Evolutionary conservation across 1,284 basidiomycete species (phyloP).

Genomic region (Puccinia triticina): DNA sequence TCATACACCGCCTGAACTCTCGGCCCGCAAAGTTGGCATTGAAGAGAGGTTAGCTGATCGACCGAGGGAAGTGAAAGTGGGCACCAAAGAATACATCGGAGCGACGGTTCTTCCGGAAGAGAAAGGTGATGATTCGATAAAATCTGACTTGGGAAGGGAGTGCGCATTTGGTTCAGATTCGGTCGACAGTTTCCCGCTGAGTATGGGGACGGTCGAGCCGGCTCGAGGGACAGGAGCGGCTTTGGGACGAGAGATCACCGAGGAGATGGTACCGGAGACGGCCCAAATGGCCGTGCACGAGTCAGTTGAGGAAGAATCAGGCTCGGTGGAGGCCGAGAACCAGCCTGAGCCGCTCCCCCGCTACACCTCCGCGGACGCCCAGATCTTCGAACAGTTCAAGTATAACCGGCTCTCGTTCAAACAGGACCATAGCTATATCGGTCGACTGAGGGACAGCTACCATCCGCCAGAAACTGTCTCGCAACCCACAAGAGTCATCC

Average conservation of each 20-base stretch:
- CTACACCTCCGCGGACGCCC: conserved; percentile 25
- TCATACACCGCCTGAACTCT: background rate
- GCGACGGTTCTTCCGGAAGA: no score
- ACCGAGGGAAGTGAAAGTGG: background rate
- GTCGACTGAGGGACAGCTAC: conserved; percentile 20
- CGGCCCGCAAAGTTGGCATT: background rate
- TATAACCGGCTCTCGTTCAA: conserved; percentile 3
- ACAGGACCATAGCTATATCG: conserved; percentile 32
- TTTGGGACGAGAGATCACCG: background rate
- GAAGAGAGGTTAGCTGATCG: background rate
- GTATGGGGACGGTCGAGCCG: background rate
- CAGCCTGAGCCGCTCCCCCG: conserved; percentile 11
- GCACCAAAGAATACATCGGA: background rate
- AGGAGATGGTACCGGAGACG: background rate
- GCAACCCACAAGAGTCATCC: background rate
- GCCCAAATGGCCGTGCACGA: no score
- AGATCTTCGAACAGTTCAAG: conserved; percentile 1
- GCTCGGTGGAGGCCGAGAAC: background rate
- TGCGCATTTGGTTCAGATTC: background rate
- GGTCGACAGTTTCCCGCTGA: background rate
- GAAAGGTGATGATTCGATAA: background rate
- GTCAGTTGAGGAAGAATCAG: background rate
- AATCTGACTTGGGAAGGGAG: background rate
- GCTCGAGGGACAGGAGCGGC: background rate
- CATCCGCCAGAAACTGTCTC: background rate